Evolutionary conservation across 176 grass and related monocot genomes (phyloP).

Genomic region (Carex kokanica): DNA sequence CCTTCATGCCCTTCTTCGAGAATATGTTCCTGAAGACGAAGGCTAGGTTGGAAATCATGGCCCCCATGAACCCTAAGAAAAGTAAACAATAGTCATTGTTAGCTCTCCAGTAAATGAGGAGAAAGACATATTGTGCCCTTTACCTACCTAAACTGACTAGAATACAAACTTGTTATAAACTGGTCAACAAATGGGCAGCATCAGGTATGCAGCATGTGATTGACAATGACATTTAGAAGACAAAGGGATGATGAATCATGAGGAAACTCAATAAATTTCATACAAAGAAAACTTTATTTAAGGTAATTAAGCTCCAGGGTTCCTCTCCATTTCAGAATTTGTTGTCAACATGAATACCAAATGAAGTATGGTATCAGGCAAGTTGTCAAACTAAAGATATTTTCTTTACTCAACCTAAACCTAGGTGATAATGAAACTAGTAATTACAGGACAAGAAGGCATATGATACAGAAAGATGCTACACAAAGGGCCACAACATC

Average conservation of each 20-base stretch:
- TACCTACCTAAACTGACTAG: constrained; percentile 9
- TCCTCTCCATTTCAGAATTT: neutral
- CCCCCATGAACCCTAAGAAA: constrained; percentile 82
- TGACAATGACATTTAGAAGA: constrained; percentile 21
- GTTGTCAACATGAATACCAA: neutral
- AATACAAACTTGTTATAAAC: neutral
- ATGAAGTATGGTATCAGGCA: neutral
- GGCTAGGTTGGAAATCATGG: constrained; percentile 98
- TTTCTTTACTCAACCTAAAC: neutral
- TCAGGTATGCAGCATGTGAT: constrained; percentile 23
- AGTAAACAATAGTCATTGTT: constrained; percentile 11
- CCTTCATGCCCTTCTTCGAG: constrained; percentile 95
- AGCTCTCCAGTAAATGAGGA: neutral
- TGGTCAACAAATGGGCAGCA: constrained; percentile 10
- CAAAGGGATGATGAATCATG: neutral
- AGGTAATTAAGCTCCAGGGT: neutral
- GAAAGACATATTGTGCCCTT: neutral
- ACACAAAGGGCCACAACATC: neutral
- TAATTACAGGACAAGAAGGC: neutral
- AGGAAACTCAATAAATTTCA: neutral
- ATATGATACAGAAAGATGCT: neutral
- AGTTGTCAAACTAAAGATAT: neutral
- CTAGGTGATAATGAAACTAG: neutral
- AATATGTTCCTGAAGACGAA: constrained; percentile 96
- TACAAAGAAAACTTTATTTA: constrained; percentile 9